A percentile compares a stretch with the other conserved stretches of the same genome.
These are phyloP conservation scores for Trifolium dubium DNA, from an alignment of 306 rosid genomes.

Conservation along the genomic window DNA sequence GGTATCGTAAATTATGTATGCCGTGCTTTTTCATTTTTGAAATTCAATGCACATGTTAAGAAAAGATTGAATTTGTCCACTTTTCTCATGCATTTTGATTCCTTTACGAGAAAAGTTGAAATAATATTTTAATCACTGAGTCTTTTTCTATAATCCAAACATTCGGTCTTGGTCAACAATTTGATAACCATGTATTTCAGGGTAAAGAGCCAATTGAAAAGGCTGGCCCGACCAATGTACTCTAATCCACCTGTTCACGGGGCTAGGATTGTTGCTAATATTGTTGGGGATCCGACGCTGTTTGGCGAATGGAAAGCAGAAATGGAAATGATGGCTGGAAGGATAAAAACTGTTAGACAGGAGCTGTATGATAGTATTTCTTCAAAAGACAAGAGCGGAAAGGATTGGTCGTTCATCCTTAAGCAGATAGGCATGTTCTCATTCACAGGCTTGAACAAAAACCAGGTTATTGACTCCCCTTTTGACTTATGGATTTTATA, in stretches of 20 bases:
- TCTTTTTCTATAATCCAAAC: constrained; percentile 1
- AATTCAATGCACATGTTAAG: constrained; percentile 30
- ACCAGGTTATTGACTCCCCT: constrained; percentile 62
- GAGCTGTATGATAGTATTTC: constrained; percentile 70
- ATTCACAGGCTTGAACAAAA: constrained; percentile 80
- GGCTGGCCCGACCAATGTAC: constrained; percentile 99
- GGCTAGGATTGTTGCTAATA: constrained; percentile 88
- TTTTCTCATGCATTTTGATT: background rate
- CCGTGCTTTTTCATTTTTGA: constrained; percentile 33
- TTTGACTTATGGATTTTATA: background rate
- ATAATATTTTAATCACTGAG: background rate
- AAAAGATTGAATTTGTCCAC: constrained; percentile 25
- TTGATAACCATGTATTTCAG: constrained; percentile 54
- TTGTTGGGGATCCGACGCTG: constrained; percentile 84
- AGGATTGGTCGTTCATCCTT: constrained; percentile 96
- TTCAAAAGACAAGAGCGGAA: constrained; percentile 88
- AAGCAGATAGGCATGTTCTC: constrained; percentile 99
- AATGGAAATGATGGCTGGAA: constrained; percentile 99
- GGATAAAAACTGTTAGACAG: constrained; percentile 90
- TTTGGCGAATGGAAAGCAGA: constrained; percentile 93
- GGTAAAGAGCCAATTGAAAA: constrained; percentile 95
- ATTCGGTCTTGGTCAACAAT: constrained; percentile 24
- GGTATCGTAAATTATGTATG: constrained; percentile 51
- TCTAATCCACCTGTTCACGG: constrained; percentile 98
- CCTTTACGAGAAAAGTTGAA: constrained; percentile 4